phyloP scores from a whole-genome alignment of 1,139 yeast species.

The Taiozyma sp. region DNA sequence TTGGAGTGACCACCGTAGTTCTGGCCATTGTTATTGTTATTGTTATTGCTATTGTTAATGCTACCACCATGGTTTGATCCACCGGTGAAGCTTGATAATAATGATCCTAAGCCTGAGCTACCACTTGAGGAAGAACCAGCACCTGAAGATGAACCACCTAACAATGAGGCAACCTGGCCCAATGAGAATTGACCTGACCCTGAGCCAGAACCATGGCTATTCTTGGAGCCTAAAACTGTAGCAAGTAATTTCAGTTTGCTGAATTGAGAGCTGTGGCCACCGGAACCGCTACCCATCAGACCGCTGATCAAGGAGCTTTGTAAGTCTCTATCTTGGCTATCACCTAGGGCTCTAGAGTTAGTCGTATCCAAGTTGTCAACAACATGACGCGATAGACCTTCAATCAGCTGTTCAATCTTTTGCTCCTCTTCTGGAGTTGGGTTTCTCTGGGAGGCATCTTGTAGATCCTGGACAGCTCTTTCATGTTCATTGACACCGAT shows the following conservation, averaged over 20 bases:
- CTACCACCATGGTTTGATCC: slow-evolving; percentile 3
- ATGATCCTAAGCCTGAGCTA: slow-evolving; percentile 3
- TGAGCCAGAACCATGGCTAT: slow-evolving; percentile 1
- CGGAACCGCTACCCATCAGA: slow-evolving; percentile 13
- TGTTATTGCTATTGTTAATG: neutral
- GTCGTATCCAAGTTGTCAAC: slow-evolving; percentile 18
- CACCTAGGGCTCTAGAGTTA: slow-evolving; percentile 17
- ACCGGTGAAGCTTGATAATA: slow-evolving; percentile 11
- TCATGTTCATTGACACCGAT: slow-evolving; percentile 13
- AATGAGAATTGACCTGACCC: slow-evolving; percentile 11
- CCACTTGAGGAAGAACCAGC: slow-evolving; percentile 2
- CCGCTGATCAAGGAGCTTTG: slow-evolving; percentile 17
- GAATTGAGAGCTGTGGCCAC: slow-evolving; percentile 15
- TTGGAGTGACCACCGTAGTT: neutral
- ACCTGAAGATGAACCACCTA: slow-evolving; percentile 8
- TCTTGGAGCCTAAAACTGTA: slow-evolving; percentile 12
- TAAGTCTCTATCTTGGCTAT: slow-evolving; percentile 15
- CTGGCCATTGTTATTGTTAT: neutral
- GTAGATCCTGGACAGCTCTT: slow-evolving; percentile 18
- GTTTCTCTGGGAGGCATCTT: slow-evolving; percentile 17
- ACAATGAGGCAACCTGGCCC: slow-evolving; percentile 15
- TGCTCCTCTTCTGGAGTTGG: slow-evolving; percentile 16
- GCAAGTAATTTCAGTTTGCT: slow-evolving; percentile 16
- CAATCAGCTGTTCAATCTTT: slow-evolving; percentile 18
- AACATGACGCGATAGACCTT: slow-evolving; percentile 17